Base-by-base conservation (phyloP, 306 rosid species). In the Citrullus colocynthis region DNA sequence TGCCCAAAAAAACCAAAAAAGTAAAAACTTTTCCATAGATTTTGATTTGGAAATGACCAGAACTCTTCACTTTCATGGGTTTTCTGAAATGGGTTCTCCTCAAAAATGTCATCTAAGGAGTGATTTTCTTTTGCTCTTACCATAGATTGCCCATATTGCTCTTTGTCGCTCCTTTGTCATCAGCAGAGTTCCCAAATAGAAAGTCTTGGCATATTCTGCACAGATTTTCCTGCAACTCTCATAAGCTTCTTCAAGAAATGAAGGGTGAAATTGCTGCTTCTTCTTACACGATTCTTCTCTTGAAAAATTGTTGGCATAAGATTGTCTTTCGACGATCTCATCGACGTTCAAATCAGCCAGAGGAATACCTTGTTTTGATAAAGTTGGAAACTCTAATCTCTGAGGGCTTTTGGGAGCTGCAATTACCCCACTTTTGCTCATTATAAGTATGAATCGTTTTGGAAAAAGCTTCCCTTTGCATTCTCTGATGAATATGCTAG, bases 141-240 rank as follows among this genome's bases (percentile, higher is more conserved):
- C 94, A 78, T 93, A 93, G 41, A 94, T 91, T 58, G 97, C 97
- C 97, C 96, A 91, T 70, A 89, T 90, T 32, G 98, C 98, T 81
- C 84, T 94, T 82, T 89, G 89, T 69, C 97, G 82, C 80, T 89
- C 90, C 82, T 85, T 84, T 0, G 97, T 93, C 96, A 90, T 90
- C 52, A 90, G 88, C 80, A 90, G 81, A 65, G 97, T 93, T 75
- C 96, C 93, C 85, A 91, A 85, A 88, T 91, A 90, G 88, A 94
- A 94, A 78, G 93, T 86, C 84, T 94, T 89, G 83, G 97, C 98
- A 85, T 90, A 93, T 83, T 91, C 98, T 0, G 88, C 88, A 49
- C 98, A 93, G 21, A 93, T 85, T 18, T 83, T 85, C 87, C 92
- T 81, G 81, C 97, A 93, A 85, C 87, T 87, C 78, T 91, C 89